Percentiles rank a stretch among this genome's conserved stretches.
Evolutionary conservation across 2,329 filamentous ascomycete genomes (phyloP).

Genomic region (Ceratocystis destructans): DNA sequence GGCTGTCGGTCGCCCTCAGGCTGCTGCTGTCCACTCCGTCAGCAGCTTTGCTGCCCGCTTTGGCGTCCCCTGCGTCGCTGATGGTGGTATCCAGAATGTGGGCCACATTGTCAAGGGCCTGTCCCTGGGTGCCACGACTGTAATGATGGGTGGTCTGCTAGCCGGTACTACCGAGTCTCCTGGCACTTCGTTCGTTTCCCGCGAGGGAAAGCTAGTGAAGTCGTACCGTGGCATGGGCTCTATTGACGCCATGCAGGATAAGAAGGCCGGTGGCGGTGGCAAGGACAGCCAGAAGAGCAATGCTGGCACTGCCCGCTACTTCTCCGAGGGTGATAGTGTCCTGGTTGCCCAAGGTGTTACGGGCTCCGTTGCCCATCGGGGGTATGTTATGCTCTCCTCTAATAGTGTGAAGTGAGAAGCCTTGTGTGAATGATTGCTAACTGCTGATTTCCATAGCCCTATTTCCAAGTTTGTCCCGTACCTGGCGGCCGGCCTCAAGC

Average conservation of each 20-base stretch:
- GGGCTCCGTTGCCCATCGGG: conserved; percentile 67
- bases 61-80: conserved; percentile 93
- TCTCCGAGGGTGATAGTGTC: conserved; percentile 89
- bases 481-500: conserved; percentile 86
- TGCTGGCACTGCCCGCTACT: conserved; percentile 93
- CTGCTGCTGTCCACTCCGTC: conserved; percentile 82
- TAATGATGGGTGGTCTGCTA: conserved; percentile 99
- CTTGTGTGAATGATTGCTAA: conserved; percentile 24
- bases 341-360: conserved; percentile 95
- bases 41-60: conserved; percentile 81
- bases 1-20: conserved; percentile 94
- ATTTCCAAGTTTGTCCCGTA: conserved; percentile 94
- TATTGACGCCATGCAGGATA: conserved; percentile 99
- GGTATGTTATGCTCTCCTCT: conserved; percentile 29
- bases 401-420: neutral
- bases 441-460: conserved; percentile 37
- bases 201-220: conserved; percentile 96
- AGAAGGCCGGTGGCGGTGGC: conserved; percentile 68
- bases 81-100: conserved; percentile 95
- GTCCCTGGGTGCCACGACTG: conserved; percentile 79
- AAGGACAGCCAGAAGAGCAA: conserved; percentile 70
- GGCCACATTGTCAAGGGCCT: conserved; percentile 98
- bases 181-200: conserved; percentile 89
- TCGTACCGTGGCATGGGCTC: conserved; percentile 98
- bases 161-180: conserved; percentile 96